Percentiles rank a stretch among this genome's conserved stretches.
Conservation (phyloP, 2,329 filamentous ascomycete genomes). For the Orbilia javanica region DNA sequence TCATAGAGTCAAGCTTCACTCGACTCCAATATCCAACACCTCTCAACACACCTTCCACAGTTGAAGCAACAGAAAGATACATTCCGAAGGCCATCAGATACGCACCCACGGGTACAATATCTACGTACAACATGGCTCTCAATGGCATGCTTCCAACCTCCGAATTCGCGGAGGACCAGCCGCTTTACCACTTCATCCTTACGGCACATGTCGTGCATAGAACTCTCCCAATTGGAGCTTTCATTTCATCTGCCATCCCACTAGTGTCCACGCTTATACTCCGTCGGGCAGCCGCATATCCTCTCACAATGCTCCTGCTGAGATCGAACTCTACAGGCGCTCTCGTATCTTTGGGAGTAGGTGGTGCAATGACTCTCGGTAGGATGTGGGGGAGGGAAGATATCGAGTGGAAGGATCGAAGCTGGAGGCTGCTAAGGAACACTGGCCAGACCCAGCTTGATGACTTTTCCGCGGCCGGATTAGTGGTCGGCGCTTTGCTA, state of each 20-base stretch:
- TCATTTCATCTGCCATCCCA: conserved; percentile 67
- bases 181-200: conserved; percentile 70
- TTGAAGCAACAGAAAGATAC: background rate
- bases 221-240: conserved; percentile 70
- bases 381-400: conserved; percentile 72
- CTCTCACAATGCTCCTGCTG: conserved; percentile 65
- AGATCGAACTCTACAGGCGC: conserved; percentile 68
- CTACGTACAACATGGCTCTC: conserved; percentile 34
- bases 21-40: conserved; percentile 12
- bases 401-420: conserved; percentile 75
- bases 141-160: conserved; percentile 61
- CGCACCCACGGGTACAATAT: background rate
- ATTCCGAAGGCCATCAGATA: background rate
- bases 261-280: conserved; percentile 63
- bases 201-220: conserved; percentile 73
- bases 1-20: background rate
- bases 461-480: conserved; percentile 70
- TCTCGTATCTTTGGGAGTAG: conserved; percentile 67
- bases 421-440: conserved; percentile 74
- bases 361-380: conserved; percentile 65
- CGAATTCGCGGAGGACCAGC: conserved; percentile 75
- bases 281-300: conserved; percentile 62
- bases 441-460: conserved; percentile 72
- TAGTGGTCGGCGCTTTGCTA: conserved; percentile 64
- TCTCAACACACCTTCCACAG: conserved; percentile 2